phyloP scores from a whole-genome alignment of 768 basidiomycete genomes.

The Leucogyrophana mollusca region DNA sequence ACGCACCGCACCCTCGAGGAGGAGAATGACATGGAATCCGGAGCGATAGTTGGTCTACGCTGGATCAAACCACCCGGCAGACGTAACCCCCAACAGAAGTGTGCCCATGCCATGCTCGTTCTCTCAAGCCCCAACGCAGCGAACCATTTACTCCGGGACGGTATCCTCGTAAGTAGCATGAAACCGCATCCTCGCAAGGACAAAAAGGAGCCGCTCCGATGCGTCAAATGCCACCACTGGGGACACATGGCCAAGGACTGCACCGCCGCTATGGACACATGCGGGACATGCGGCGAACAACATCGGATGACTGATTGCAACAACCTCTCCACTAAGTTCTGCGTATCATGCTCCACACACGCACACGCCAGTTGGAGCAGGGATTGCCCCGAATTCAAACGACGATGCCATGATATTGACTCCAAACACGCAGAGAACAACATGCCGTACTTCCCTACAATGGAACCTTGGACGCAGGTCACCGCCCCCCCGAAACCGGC shows the following conservation, averaged over 20 bases:
- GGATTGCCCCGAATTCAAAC: constrained; percentile 9
- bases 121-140: constrained; percentile 16
- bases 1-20: constrained; percentile 9
- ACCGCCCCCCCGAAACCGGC: not conserved
- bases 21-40: constrained; percentile 6
- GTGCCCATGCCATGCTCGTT: constrained; percentile 21
- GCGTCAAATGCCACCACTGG: constrained; percentile 2
- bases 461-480: constrained; percentile 10
- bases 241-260: constrained; percentile 6
- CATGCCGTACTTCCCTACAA: constrained; percentile 11
- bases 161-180: constrained; percentile 15
- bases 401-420: not conserved
- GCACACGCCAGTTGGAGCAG: constrained; percentile 8
- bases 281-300: not conserved
- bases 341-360: not conserved
- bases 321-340: not conserved
- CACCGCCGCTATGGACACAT: not conserved
- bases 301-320: not conserved
- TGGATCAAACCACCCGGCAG: constrained; percentile 26
- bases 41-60: constrained; percentile 9
- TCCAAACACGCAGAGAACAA: constrained; percentile 6
- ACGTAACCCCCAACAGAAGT: constrained; percentile 13
- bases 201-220: not conserved
- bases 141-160: constrained; percentile 21
- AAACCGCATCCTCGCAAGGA: constrained; percentile 9